Evolutionary conservation across 306 rosid species (phyloP), one percentile per base, ranked within the genome.

Genomic region (Ormosia semicastrata): DNA sequence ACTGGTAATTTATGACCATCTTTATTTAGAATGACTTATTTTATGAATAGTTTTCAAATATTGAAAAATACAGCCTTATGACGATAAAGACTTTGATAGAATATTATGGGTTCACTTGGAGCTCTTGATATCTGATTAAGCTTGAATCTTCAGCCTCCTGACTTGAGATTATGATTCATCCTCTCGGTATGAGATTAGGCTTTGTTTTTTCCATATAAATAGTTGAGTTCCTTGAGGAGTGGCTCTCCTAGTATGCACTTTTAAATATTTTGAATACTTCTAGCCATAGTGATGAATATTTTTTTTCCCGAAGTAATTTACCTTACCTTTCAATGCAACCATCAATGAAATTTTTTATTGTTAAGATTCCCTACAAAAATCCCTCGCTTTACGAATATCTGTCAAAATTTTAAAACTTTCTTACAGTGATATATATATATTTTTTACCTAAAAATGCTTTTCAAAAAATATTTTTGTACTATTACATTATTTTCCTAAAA

Each of bases 271-370:
- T 36, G 10, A 29, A 4, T 29, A 44, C 60, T 62, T 24, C 49
- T 29, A 43, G 24, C 29, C 76, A 69, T 70, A 40, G 8, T 47
- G 77, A 80, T 46, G 71, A 65, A 34, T 33, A 43, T 7, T 57
- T 18, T 58, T 41, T 46, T 39, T 39, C 6, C 41, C 47, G 1
- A 73, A 73, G 60, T 73, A 65, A 73, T 73, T 73, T 81, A 66
- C 47, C 85, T 82, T 82, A 82, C 71, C 77, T 75, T 75, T 57
- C 47, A 82, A 75, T 75, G 77, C 74, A 82, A 37, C 39, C 81
- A 75, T 34, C 34, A 18, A 17, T 75, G 24, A 34, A 52, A 52
- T 2, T 13, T 75, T 75, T 82, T 32, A 6, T 9, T 47, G 70
- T 47, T 15, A 79, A 78, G 76, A 79, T 57, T 79, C 15, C 76